Evolutionary conservation across 108 stramenopile species (phyloP), one percentile per base, ranked within the genome.

Genomic region (Schizochytrium sp.): DNA sequence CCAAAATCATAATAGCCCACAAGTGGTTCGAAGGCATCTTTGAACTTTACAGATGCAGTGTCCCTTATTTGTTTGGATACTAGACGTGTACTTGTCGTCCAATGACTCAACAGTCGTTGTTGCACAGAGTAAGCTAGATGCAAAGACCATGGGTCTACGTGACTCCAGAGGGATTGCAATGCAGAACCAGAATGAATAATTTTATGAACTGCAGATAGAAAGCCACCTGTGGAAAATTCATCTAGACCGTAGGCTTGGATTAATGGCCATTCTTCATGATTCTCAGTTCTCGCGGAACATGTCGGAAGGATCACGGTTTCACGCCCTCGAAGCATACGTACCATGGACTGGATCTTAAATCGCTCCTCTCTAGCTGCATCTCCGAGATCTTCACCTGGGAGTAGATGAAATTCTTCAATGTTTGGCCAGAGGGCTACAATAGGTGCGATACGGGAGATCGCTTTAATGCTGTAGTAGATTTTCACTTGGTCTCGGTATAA

Each of bases 201-300:
- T 10, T 10, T 17, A n/a, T 83, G 47, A 47, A 83, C 76, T 0
- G 76, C 76, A 10, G 76, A 83, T 38, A 83, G 5, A 28, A 83
- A 83, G 19, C 76, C 76, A 1, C 76, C 76, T n/a, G 15, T 83
- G 5, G 12, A n/a, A 53, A 83, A 83, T 50, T 83, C 76, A 53
- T 83, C 76, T n/a, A 83, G 53, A n/a, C 76, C 76, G 47, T 55
- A 83, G 17, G 76, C 76, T 42, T 83, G 76, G 15, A 83, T 53
- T 8, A 83, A 53, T 17, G 76, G 76, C 47, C 47, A 83, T 38
- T 19, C 10, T 42, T 83, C 76, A 40, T 83, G 76, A 40, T 83
- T 83, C 28, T 83, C 76, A 10, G 49, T 53, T 83, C 55, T n/a
- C 2, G 19, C 76, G 28, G 28, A 38, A n/a, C 28, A 10, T 5